These are phyloP conservation scores for Penstemon eatonii DNA, from an alignment of 257 asterid genomes.

Conservation along the genomic window DNA sequence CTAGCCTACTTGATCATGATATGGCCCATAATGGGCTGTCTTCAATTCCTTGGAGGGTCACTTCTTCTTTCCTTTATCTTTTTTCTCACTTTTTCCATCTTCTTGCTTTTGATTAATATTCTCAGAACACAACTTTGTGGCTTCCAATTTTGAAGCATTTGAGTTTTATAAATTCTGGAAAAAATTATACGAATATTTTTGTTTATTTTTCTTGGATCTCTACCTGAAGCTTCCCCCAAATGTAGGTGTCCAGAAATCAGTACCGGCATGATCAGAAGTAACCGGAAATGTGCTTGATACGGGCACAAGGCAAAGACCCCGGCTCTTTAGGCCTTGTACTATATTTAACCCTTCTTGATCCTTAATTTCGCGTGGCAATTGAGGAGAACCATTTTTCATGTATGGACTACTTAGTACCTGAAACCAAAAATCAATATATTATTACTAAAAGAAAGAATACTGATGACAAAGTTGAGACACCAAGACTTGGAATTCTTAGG, in stretches of 20 bases:
- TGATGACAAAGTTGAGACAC: neutral
- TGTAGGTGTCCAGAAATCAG: constrained; percentile 76
- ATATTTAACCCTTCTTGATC: constrained; percentile 37
- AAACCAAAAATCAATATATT: constrained; percentile 7
- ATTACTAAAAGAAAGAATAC: neutral
- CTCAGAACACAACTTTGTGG: constrained; percentile 31
- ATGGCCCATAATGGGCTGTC: constrained; percentile 60
- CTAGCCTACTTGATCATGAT: constrained; percentile 28
- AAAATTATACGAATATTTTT: neutral
- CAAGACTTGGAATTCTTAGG: no score
- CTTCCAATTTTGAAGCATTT: constrained; percentile 14
- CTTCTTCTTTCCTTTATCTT: constrained; percentile 26
- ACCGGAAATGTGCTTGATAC: constrained; percentile 77
- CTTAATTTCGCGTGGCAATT: constrained; percentile 32
- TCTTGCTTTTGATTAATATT: constrained; percentile 33
- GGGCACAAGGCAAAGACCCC: constrained; percentile 84
- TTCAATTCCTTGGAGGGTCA: constrained; percentile 31
- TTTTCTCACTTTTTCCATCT: neutral
- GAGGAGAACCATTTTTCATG: constrained; percentile 35
- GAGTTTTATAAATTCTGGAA: neutral
- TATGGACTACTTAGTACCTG: constrained; percentile 47
- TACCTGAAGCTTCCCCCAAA: constrained; percentile 63
- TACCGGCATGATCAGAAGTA: constrained; percentile 49
- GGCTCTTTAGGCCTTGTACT: constrained; percentile 51
- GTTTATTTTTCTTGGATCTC: neutral